phyloP scores from a whole-genome alignment of 257 asterid species.

The Ajuga chamaepitys region DNA sequence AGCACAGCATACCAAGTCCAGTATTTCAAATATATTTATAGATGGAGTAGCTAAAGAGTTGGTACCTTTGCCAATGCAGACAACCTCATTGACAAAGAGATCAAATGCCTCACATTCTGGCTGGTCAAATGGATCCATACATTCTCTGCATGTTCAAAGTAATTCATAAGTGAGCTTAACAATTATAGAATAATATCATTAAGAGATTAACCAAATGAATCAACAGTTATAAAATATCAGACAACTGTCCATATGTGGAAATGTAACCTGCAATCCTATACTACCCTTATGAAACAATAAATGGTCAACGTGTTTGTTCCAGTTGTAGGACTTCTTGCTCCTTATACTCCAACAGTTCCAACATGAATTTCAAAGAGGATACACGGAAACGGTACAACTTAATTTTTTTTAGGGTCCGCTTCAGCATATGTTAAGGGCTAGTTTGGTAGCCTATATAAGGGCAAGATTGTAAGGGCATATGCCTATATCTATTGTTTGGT shows the following conservation, averaged over 20 bases:
- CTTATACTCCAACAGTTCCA: too few relatives aligned
- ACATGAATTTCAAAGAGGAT: too few relatives aligned
- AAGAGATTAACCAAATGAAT: not conserved
- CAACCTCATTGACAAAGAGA: conserved; percentile 70
- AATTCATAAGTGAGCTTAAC: not conserved
- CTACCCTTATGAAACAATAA: not conserved
- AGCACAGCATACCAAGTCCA: not conserved
- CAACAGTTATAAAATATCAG: not conserved
- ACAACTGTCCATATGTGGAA: not conserved
- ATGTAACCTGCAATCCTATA: too few relatives aligned
- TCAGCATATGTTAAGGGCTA: too few relatives aligned
- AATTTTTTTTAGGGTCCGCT: too few relatives aligned
- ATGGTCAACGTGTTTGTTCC: not conserved
- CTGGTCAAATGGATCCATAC: conserved; percentile 78
- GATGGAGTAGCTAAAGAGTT: not conserved
- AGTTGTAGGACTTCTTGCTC: too few relatives aligned
- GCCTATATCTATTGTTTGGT: too few relatives aligned
- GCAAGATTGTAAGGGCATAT: too few relatives aligned
- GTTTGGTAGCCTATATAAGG: too few relatives aligned
- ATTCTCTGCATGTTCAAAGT: conserved; percentile 50
- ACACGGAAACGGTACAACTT: too few relatives aligned
- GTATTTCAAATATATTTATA: not conserved
- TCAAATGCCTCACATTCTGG: conserved; percentile 94
- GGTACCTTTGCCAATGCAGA: conserved; percentile 77
- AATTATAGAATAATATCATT: not conserved